Conservation (phyloP, 257 asterid species). For the Gentiana macrophylla region DNA sequence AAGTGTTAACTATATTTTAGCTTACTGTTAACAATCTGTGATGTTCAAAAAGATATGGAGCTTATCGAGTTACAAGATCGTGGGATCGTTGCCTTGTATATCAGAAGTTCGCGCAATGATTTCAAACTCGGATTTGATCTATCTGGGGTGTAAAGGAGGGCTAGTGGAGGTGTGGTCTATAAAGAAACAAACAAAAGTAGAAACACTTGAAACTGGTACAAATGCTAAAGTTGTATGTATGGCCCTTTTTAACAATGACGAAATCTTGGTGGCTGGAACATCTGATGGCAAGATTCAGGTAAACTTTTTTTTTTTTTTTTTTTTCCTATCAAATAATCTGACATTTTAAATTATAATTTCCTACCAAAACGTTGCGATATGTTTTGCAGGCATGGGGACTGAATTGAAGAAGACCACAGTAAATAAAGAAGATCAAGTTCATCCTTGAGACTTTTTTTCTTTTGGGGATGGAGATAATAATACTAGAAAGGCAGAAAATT, state of each 20-base stretch:
- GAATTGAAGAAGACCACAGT: slow-evolving; percentile 28
- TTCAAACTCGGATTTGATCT: slow-evolving; percentile 54
- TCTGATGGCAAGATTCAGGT: slow-evolving; percentile 89
- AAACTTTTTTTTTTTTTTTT: neutral
- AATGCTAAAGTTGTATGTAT: slow-evolving; percentile 44
- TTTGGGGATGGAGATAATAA: no score
- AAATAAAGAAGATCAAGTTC: neutral
- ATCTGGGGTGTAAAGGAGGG: slow-evolving; percentile 68
- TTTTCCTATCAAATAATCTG: neutral
- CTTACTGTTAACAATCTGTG: neutral
- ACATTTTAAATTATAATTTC: neutral
- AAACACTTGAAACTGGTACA: slow-evolving; percentile 46
- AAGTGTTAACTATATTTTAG: neutral
- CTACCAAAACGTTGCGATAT: neutral
- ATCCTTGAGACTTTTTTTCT: no score
- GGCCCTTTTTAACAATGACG: slow-evolving; percentile 48
- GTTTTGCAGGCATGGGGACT: slow-evolving; percentile 59
- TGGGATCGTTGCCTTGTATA: slow-evolving; percentile 53
- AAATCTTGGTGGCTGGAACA: slow-evolving; percentile 53
- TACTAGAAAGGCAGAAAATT: no score
- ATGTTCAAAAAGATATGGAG: slow-evolving; percentile 52
- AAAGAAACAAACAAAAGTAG: slow-evolving; percentile 52
- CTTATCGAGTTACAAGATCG: slow-evolving; percentile 34
- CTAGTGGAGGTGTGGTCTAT: slow-evolving; percentile 67
- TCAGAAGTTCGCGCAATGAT: slow-evolving; percentile 51